Conservation (phyloP, 2,329 filamentous ascomycete species). For the Sclerotinia spermophila region DNA sequence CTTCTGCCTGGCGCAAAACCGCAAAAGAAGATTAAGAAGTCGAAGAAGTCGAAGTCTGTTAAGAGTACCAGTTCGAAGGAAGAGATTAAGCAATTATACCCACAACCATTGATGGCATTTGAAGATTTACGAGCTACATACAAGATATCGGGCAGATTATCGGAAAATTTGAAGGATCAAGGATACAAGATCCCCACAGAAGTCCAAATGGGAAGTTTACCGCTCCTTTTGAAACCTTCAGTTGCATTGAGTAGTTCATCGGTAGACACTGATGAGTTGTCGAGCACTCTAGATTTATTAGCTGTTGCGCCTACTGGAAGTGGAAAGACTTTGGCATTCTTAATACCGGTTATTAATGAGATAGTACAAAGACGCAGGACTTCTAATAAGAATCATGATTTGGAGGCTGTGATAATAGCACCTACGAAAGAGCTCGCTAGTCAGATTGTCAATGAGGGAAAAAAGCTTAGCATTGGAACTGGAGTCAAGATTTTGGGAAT, state of each 20-base stretch:
- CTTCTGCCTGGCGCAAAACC: constrained; percentile 56
- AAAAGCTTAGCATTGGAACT: constrained; percentile 74
- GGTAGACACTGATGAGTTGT: constrained; percentile 34
- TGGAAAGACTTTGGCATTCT: constrained; percentile 90
- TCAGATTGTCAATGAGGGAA: constrained; percentile 81
- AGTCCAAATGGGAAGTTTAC: constrained; percentile 84
- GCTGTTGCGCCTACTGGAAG: constrained; percentile 92
- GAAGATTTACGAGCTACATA: constrained; percentile 66
- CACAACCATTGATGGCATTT: constrained; percentile 77
- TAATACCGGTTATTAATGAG: constrained; percentile 80
- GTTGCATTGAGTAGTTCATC: constrained; percentile 45
- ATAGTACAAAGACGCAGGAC: constrained; percentile 55
- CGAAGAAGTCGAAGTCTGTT: constrained; percentile 54
- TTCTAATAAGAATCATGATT: constrained; percentile 44
- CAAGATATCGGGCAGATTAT: constrained; percentile 68
- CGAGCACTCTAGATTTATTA: constrained; percentile 63
- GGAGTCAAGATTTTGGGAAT: constrained; percentile 77
- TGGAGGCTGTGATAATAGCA: constrained; percentile 69
- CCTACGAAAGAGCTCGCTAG: constrained; percentile 75
- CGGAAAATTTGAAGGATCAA: constrained; percentile 76
- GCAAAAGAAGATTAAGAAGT: constrained; percentile 42
- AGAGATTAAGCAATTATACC: constrained; percentile 62
- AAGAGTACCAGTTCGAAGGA: constrained; percentile 46
- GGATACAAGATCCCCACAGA: constrained; percentile 87
- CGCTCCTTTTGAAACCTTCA: constrained; percentile 64